These are phyloP conservation scores for Podila clonocystis DNA, from an alignment of 192 early-diverging fungal species.

Conservation along the genomic window DNA sequence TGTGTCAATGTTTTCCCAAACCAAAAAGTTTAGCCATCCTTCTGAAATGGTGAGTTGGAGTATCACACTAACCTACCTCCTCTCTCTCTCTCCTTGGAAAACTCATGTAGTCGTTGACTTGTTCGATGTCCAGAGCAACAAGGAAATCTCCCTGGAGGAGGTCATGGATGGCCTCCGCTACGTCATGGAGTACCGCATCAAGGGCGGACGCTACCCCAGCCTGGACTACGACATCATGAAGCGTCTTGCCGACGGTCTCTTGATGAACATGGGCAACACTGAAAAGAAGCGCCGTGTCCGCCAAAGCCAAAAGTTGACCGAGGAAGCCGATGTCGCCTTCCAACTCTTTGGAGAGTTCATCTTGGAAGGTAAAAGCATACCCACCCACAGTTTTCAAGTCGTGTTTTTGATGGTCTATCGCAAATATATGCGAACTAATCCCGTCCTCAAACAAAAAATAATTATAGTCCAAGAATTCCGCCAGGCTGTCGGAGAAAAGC, in stretches of 20 bases:
- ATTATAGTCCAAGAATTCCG: conserved; percentile 84
- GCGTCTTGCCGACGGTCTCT: conserved; percentile 84
- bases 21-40: too few species aligned
- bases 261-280: conserved; percentile 79
- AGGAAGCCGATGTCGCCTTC: conserved; percentile 88
- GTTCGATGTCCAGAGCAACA: conserved; percentile 76
- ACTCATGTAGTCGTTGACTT: conserved; percentile 75
- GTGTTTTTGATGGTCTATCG: not conserved
- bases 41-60: too few species aligned
- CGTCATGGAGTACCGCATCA: conserved; percentile 93
- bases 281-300: conserved; percentile 70
- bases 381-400: not conserved
- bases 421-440: not conserved
- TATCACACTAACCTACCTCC: not conserved
- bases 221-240: conserved; percentile 88
- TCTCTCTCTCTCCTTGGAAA: not conserved
- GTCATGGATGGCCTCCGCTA: conserved; percentile 91
- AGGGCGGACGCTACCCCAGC: conserved; percentile 82
- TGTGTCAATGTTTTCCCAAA: too few species aligned
- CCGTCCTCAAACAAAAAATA: not conserved
- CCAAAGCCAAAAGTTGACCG: conserved; percentile 67
- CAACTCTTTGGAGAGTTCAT: conserved; percentile 95
- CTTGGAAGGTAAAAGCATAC: conserved; percentile 68
- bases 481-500: conserved; percentile 76
- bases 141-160: conserved; percentile 78